Conservation (phyloP, 148 eudicot species). For the Vaccinium macrocarpon region DNA sequence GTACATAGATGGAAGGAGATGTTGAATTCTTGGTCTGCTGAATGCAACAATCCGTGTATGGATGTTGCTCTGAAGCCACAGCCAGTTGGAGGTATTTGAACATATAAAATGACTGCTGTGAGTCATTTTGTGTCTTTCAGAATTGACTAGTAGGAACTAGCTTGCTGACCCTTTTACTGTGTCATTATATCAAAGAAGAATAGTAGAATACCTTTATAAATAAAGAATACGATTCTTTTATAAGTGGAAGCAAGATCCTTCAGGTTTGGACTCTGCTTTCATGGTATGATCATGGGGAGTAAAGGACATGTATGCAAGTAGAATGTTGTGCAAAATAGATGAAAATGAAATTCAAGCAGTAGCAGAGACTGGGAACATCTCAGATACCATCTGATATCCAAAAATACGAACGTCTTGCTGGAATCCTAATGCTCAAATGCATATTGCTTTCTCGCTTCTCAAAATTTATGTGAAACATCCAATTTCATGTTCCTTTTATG, state of each 20-base stretch:
- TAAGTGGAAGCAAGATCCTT: no score
- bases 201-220: no score
- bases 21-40: neutral
- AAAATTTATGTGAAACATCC: neutral
- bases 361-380: neutral
- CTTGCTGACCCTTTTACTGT: no score
- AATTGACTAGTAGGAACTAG: neutral
- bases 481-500: neutral
- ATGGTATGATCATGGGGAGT: no score
- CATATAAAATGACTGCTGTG: neutral
- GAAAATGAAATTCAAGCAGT: neutral
- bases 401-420: neutral
- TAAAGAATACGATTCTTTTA: no score
- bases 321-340: no score
- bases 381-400: neutral
- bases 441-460: neutral
- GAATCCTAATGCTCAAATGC: neutral
- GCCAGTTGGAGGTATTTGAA: neutral
- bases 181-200: no score
- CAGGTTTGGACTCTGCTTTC: no score
- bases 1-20: neutral
- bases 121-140: neutral
- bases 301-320: neutral
- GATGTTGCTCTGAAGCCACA: neutral
- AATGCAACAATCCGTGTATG: no score